These are phyloP conservation scores for Quercus phellos DNA, from an alignment of 331 rosid genomes.

Conservation along the genomic window DNA sequence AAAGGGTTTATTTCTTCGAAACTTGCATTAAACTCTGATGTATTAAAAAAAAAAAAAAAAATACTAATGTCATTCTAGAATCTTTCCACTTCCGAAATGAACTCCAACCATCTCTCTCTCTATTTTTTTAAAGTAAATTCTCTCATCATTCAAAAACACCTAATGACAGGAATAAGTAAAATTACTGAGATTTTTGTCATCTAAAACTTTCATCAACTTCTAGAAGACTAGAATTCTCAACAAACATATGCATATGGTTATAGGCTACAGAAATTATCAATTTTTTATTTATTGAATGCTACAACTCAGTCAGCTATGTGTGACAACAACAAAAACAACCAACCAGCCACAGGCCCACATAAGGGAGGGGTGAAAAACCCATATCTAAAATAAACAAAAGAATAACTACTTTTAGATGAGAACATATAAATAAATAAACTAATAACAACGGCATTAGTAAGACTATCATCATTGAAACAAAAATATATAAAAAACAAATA, in stretches of 20 bases:
- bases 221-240: neutral
- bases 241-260: neutral
- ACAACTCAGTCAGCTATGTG: neutral
- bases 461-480: neutral
- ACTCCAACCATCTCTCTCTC: neutral
- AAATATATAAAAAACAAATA: neutral
- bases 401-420: neutral
- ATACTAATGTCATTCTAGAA: neutral
- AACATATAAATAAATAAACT: neutral
- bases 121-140: neutral
- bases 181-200: neutral
- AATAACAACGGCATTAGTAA: neutral
- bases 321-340: neutral
- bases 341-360: too few species aligned
- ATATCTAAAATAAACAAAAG: neutral
- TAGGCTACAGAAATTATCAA: neutral
- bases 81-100: neutral
- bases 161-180: neutral
- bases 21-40: neutral
- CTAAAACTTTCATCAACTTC: neutral
- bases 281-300: neutral
- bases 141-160: neutral
- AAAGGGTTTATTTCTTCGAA: neutral
- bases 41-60: too few species aligned
- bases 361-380: too few species aligned